Percentiles rank a stretch among this genome's conserved stretches.
Evolutionary conservation across 768 basidiomycete species (phyloP).

Genomic region (Kwoniella dejecticola): DNA sequence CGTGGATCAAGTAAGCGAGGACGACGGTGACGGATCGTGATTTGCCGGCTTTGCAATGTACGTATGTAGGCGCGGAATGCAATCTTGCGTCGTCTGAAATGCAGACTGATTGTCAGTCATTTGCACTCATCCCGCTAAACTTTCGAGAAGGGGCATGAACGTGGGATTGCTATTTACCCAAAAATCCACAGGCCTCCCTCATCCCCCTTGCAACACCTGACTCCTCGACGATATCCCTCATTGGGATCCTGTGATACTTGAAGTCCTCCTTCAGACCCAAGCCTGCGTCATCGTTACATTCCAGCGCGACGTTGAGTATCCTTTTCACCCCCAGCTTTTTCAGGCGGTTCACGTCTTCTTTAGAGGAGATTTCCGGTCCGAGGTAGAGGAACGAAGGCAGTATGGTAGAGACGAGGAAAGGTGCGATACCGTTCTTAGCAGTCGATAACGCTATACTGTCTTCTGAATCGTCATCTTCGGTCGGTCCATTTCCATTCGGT

Average conservation of each 20-base stretch:
- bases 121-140: too few species aligned
- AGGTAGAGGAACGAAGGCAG: constrained; percentile 87
- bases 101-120: too few species aligned
- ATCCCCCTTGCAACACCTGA: constrained; percentile 80
- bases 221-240: constrained; percentile 95
- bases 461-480: constrained; percentile 4
- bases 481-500: neutral
- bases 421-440: constrained; percentile 32
- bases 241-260: constrained; percentile 80
- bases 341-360: constrained; percentile 75
- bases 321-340: constrained; percentile 75
- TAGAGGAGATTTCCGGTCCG: constrained; percentile 78
- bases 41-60: constrained; percentile 95
- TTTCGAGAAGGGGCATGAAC: too few species aligned
- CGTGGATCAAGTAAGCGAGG: constrained; percentile 95
- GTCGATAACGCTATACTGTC: constrained; percentile 12
- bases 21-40: constrained; percentile 94
- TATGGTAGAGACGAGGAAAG: constrained; percentile 84
- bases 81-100: constrained; percentile 92
- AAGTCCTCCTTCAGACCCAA: constrained; percentile 69
- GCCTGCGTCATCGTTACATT: constrained; percentile 78
- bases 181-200: constrained; percentile 77
- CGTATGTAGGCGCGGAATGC: constrained; percentile 85
- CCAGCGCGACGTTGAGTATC: constrained; percentile 86
- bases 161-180: too few species aligned